A percentile compares a stretch with the other conserved stretches of the same genome.
Evolutionary conservation across 495 filamentous ascomycete species (phyloP).

Genomic region (Lentithecium fluviatile): DNA sequence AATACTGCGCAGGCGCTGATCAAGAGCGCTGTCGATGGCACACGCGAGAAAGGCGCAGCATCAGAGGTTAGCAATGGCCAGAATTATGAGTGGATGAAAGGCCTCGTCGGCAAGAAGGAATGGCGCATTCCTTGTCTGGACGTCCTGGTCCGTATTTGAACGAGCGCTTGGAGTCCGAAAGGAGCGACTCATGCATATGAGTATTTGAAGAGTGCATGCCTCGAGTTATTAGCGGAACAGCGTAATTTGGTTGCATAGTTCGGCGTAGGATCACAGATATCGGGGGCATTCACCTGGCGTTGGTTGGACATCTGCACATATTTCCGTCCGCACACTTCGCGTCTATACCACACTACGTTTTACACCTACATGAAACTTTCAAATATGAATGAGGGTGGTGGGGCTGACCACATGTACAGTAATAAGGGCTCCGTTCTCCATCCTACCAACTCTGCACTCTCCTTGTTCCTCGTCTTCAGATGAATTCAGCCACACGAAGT

Average conservation of each 20-base stretch:
- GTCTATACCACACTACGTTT: not conserved
- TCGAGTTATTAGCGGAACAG: not conserved
- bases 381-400: no score
- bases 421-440: no score
- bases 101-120: conserved; percentile 41
- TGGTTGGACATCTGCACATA: not conserved
- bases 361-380: no score
- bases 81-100: conserved; percentile 35
- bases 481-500: no score
- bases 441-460: no score
- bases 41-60: conserved; percentile 23
- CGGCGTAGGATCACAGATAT: not conserved
- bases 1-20: conserved; percentile 36
- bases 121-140: conserved; percentile 45
- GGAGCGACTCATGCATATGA: not conserved
- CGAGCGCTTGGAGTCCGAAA: not conserved
- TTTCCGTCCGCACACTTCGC: not conserved
- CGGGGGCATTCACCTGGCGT: not conserved
- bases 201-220: not conserved
- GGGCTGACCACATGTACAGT: no score
- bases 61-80: conserved; percentile 6
- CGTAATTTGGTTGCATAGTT: not conserved
- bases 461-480: no score
- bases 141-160: conserved; percentile 41
- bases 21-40: conserved; percentile 36